Conservation (phyloP, 805 yeast genomes). For the Kodamaea hsintzibuensis region DNA sequence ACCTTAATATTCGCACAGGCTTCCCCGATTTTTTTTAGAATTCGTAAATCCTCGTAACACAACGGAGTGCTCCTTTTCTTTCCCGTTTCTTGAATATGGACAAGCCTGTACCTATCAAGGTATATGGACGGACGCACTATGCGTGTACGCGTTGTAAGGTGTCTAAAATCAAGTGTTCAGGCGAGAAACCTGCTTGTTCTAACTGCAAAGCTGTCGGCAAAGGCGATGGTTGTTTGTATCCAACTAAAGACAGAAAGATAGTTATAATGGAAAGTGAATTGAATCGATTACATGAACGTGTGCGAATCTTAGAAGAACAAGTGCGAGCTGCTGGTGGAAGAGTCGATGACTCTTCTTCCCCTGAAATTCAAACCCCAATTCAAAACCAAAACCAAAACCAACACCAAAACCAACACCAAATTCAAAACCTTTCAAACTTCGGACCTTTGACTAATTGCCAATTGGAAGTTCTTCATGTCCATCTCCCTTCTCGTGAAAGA, state of each 20-base stretch:
- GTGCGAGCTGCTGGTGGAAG: not conserved
- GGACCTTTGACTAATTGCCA: not conserved
- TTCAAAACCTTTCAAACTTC: not conserved
- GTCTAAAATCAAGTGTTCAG: slow-evolving; percentile 42
- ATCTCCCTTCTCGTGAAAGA: not conserved
- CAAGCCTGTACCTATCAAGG: slow-evolving; percentile 34
- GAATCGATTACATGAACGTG: slow-evolving; percentile 33
- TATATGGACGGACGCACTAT: slow-evolving; percentile 43
- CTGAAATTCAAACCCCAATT: not conserved
- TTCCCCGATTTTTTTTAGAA: not conserved
- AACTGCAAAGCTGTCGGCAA: slow-evolving; percentile 38
- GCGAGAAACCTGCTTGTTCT: slow-evolving; percentile 42
- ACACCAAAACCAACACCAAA: not conserved
- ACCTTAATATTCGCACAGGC: not conserved
- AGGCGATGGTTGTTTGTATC: slow-evolving; percentile 35
- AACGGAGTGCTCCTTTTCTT: not conserved
- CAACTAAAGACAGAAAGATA: slow-evolving; percentile 40
- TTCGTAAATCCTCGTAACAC: not conserved
- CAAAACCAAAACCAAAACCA: too few species aligned
- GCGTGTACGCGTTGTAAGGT: slow-evolving; percentile 45
- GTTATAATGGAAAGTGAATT: slow-evolving; percentile 45
- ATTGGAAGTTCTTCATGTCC: not conserved
- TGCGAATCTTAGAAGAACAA: slow-evolving; percentile 28
- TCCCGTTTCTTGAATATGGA: slow-evolving; percentile 5
- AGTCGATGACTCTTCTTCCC: not conserved